Evolutionary conservation across 495 filamentous ascomycete genomes (phyloP), one percentile per base, ranked within the genome.

Genomic region (Rhypophila decipiens): DNA sequence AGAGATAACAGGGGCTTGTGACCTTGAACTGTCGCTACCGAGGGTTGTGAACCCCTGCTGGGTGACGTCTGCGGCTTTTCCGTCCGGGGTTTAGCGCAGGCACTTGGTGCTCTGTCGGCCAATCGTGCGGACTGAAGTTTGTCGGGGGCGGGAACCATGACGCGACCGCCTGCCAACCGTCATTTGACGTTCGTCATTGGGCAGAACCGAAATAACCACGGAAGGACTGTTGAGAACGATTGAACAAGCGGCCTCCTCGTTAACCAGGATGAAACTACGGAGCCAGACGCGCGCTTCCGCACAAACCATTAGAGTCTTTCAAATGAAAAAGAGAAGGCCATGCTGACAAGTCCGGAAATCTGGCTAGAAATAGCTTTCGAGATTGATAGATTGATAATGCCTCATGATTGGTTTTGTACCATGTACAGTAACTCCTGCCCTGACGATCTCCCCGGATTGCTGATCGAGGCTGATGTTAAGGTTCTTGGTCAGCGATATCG

Each of bases 11-110:
- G 17, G 17, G 20, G 12, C 9, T 27, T 3, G 39, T 51, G 22
- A 27, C 33, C 47, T 35, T 49, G 35, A 50, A 53, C 49, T 44
- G 52, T 19, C n/a, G n/a, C n/a, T n/a, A n/a, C n/a, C n/a, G n/a
- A n/a, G n/a, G n/a, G n/a, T n/a, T n/a, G n/a, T n/a, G n/a, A n/a
- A n/a, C n/a, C n/a, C 34, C 33, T 33, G 40, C 46, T 34, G 24
- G 44, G 46, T 60, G 57, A 62, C 59, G 56, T 62, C 57, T 52
- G 59, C 43, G 59, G 56, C 59, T 55, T 15, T 22, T 22, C 18
- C 39, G 31, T 20, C 49, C 36, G 35, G 41, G 42, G 42, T 39
- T 31, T 8, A 7, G 42, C 34, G 33, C 35, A 7, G 27, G 7
- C 27, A 9, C 24, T 15, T 13, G 18, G 5, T 43, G 33, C 35